Conservation (phyloP, 2,329 filamentous ascomycete species). For the Fusarium sp. region DNA sequence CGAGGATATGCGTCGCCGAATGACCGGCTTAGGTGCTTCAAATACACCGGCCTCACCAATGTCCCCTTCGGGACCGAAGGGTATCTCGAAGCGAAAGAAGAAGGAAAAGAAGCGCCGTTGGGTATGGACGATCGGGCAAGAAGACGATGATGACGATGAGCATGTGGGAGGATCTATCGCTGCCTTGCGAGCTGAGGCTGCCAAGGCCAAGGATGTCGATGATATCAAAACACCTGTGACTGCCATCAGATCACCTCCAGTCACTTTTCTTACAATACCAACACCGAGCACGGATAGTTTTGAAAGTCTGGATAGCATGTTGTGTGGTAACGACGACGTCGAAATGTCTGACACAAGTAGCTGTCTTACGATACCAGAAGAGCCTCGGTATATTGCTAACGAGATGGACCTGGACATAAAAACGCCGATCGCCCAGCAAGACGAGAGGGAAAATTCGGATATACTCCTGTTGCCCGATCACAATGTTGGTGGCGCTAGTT, state of each 20-base stretch:
- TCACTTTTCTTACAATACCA: slow-evolving; percentile 49
- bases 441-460: slow-evolving; percentile 9
- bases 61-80: slow-evolving; percentile 56
- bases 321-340: slow-evolving; percentile 52
- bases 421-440: slow-evolving; percentile 53
- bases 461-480: slow-evolving; percentile 28
- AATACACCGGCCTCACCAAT: slow-evolving; percentile 54
- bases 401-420: slow-evolving; percentile 53
- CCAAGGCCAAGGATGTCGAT: slow-evolving; percentile 33
- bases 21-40: slow-evolving; percentile 59
- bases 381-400: slow-evolving; percentile 45
- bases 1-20: slow-evolving; percentile 70
- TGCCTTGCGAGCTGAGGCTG: slow-evolving; percentile 53
- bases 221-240: slow-evolving; percentile 40
- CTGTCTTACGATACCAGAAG: slow-evolving; percentile 49
- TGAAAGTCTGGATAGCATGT: slow-evolving; percentile 31
- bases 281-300: slow-evolving; percentile 58
- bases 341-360: slow-evolving; percentile 64
- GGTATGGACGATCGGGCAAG: slow-evolving; percentile 74
- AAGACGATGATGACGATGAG: slow-evolving; percentile 61
- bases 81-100: slow-evolving; percentile 64
- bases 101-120: slow-evolving; percentile 72
- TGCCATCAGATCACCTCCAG: slow-evolving; percentile 35
- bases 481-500: slow-evolving; percentile 52
- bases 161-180: slow-evolving; percentile 58